A percentile compares a stretch with the other conserved stretches of the same genome.
phyloP scores from a whole-genome alignment of 2,329 filamentous ascomycete species.

The Fusarium veterinarium region DNA sequence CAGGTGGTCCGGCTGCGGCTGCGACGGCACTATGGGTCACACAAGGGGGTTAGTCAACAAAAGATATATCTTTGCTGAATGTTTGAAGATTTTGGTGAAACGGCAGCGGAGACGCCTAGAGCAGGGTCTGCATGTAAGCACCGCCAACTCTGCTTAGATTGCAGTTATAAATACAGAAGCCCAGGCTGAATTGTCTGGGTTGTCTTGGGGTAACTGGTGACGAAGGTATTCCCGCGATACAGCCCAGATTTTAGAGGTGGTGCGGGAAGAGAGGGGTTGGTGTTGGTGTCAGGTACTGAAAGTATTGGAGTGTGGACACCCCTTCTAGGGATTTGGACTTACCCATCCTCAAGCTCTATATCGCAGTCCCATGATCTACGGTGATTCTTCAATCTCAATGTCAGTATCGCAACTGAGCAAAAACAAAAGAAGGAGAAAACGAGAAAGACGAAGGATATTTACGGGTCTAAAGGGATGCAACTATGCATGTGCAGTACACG shows the following conservation, averaged over 20 bases:
- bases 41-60: slow-evolving; percentile 43
- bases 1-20: slow-evolving; percentile 67
- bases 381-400: slow-evolving; percentile 26
- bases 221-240: slow-evolving; percentile 44
- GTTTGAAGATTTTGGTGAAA: slow-evolving; percentile 37
- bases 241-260: slow-evolving; percentile 32
- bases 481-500: slow-evolving; percentile 30
- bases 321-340: slow-evolving; percentile 41
- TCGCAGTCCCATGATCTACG: slow-evolving; percentile 49
- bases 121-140: slow-evolving; percentile 22
- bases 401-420: slow-evolving; percentile 27
- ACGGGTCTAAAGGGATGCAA: slow-evolving; percentile 35
- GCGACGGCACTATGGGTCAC: slow-evolving; percentile 64
- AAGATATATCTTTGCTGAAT: slow-evolving; percentile 25
- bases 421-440: slow-evolving; percentile 6
- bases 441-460: slow-evolving; percentile 19
- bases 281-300: slow-evolving; percentile 25
- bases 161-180: not conserved
- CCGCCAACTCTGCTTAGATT: slow-evolving; percentile 1
- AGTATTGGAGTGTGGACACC: slow-evolving; percentile 26
- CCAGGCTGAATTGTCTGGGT: not conserved
- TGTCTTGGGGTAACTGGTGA: slow-evolving; percentile 8
- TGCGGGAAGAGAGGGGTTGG: slow-evolving; percentile 41
- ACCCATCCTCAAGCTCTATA: slow-evolving; percentile 51
- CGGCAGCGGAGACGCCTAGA: slow-evolving; percentile 24